Base-by-base conservation (phyloP, 805 yeast genomes). In the Candida golubevii region DNA sequence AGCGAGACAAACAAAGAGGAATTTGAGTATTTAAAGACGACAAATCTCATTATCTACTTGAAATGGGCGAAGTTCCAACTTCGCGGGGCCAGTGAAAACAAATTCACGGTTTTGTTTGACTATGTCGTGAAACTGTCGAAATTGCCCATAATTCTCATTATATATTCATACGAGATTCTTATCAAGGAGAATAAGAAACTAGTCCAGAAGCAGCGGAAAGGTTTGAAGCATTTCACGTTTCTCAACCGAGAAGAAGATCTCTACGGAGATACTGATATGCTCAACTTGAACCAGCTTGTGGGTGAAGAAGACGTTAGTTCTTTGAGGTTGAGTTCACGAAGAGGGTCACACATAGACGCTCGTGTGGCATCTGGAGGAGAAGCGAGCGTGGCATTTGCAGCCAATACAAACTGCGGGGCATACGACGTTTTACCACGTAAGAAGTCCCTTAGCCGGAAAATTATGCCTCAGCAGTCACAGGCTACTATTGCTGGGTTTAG, bases 11-110 rank as follows among this genome's bases (percentile, higher is more conserved):
- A 65, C 46, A 61, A 62, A 38, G 71, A 68, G 46, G 74, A 70
- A 44, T 68, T 70, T 43, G 64, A 69, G 49, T 70, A 67, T 41
- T 64, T 67, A 47, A 67, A 66, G 46, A 57, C 74, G 11, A 61
- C 63, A n/a, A 70, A 70, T 47, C 47, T 69, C 34, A 57, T 68
- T 8, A 57, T 69, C 9, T 67, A 67, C 50, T 59, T 69, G 49
- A 65, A 67, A 41, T 53, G 62, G 46, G 61, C 70, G 9, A 51
- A 56, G 26, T 42, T 65, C 35, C 54, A 47, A 28, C 45, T 37
- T 45, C 41, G 47, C 9, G 47, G 48, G 14, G 42, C 38, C 32
- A 42, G 38, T 35, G 47, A 38, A 26, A 42, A 44, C 42, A 44
- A 39, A 23, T 36, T 46, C n/a, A 46, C 45, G 26, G 45, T 30